A percentile compares a stretch with the other conserved stretches of the same genome.
These are phyloP conservation scores for Tieghemostelium lacteum DNA, from an alignment of 78 protist species.

Conservation along the genomic window DNA sequence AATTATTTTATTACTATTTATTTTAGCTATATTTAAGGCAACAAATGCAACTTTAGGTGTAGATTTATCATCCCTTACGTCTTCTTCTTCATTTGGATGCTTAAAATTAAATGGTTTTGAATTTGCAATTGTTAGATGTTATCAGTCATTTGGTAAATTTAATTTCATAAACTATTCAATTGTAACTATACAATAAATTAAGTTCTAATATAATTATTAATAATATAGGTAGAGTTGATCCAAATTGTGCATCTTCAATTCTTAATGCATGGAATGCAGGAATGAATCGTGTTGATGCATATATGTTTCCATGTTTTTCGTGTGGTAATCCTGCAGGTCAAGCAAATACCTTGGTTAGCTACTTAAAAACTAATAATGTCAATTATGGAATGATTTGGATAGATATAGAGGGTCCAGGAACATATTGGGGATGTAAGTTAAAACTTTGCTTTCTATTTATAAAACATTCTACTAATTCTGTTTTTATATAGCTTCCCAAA, in stretches of 20 bases:
- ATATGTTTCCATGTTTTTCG: constrained; percentile 47
- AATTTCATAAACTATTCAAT: neutral
- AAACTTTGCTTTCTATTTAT: neutral
- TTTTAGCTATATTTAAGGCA: neutral
- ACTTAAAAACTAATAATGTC: neutral
- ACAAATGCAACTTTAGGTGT: constrained; percentile 29
- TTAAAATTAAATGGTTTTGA: constrained; percentile 20
- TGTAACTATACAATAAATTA: neutral
- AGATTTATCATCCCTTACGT: constrained; percentile 14
- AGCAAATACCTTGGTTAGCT: neutral
- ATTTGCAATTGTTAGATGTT: constrained; percentile 38
- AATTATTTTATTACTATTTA: constrained; percentile 7
- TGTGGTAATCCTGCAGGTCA: constrained; percentile 42
- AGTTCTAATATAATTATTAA: constrained; percentile 27
- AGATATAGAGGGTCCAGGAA: constrained; percentile 71
- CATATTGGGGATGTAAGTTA: constrained; percentile 20
- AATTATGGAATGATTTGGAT: constrained; percentile 49
- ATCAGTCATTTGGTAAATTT: constrained; percentile 11
- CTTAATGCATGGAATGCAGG: constrained; percentile 3
- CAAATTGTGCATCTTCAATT: constrained; percentile 30
- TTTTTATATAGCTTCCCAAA: constrained; percentile 40
- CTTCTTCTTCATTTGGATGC: constrained; percentile 12
- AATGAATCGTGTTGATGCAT: constrained; percentile 12
- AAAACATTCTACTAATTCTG: neutral
- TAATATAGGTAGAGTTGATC: constrained; percentile 22